phyloP scores from a whole-genome alignment of 495 filamentous ascomycete species.

The Talaromyces wortmannii region DNA sequence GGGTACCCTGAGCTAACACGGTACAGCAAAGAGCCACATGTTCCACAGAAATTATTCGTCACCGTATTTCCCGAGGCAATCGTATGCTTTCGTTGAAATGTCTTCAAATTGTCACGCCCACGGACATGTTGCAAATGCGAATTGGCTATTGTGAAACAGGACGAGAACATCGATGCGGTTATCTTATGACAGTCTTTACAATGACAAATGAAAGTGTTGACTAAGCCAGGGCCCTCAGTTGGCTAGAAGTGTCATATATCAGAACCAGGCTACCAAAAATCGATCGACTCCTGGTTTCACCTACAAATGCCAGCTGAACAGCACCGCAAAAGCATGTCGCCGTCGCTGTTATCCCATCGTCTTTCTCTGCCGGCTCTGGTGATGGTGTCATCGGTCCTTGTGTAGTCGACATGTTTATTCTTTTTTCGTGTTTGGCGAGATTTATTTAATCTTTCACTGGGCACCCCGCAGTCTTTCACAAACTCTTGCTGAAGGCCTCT shows the following conservation, averaged over 20 bases:
- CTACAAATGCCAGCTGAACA: slow-evolving; percentile 43
- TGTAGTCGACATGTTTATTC: not conserved
- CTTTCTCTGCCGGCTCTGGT: not conserved
- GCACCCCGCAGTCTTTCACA: no score
- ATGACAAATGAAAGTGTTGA: slow-evolving; percentile 48
- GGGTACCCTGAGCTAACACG: slow-evolving; percentile 26
- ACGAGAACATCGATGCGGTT: slow-evolving; percentile 53
- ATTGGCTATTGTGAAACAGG: slow-evolving; percentile 42
- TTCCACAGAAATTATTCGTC: slow-evolving; percentile 48
- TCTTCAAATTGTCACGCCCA: slow-evolving; percentile 35
- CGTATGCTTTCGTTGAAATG: slow-evolving; percentile 29
- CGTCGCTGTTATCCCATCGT: slow-evolving; percentile 21
- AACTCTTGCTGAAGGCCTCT: no score
- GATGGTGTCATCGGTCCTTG: not conserved
- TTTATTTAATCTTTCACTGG: not conserved
- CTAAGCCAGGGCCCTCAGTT: slow-evolving; percentile 29
- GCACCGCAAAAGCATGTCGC: slow-evolving; percentile 48
- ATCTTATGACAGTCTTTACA: slow-evolving; percentile 52
- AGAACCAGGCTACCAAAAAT: not conserved
- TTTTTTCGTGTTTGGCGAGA: not conserved
- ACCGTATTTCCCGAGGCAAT: slow-evolving; percentile 32
- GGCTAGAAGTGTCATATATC: slow-evolving; percentile 16
- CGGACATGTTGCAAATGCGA: slow-evolving; percentile 33
- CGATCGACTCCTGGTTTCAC: not conserved
- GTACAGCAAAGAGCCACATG: slow-evolving; percentile 49